These are phyloP conservation scores for Xylariomycetidae sp. DNA, from an alignment of 2,329 filamentous ascomycete genomes.

Conservation along the genomic window DNA sequence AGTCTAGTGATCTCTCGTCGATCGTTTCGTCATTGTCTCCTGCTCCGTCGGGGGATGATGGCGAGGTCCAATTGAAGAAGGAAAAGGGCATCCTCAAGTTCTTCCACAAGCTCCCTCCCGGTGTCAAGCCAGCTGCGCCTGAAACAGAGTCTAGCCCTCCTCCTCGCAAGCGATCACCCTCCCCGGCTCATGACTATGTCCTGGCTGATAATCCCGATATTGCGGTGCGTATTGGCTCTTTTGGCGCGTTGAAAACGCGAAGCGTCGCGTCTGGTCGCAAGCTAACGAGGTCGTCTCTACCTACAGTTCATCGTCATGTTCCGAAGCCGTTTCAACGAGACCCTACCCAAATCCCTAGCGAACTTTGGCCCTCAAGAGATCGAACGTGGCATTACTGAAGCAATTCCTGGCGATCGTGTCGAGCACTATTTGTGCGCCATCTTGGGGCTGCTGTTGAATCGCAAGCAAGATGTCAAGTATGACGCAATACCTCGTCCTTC, in stretches of 20 bases:
- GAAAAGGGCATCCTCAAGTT: slow-evolving; percentile 63
- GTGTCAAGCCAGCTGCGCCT: slow-evolving; percentile 33
- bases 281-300: slow-evolving; percentile 27
- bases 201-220: slow-evolving; percentile 89
- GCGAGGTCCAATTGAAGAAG: slow-evolving; percentile 44
- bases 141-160: slow-evolving; percentile 60
- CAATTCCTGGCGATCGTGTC: slow-evolving; percentile 74
- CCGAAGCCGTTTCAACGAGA: slow-evolving; percentile 84
- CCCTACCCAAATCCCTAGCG: slow-evolving; percentile 79
- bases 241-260: slow-evolving; percentile 47
- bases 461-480: slow-evolving; percentile 98
- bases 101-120: slow-evolving; percentile 55
- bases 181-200: slow-evolving; percentile 84
- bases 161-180: slow-evolving; percentile 74
- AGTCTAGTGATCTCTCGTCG: slow-evolving; percentile 60
- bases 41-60: slow-evolving; percentile 47
- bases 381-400: slow-evolving; percentile 77
- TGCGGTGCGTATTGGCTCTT: slow-evolving; percentile 63
- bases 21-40: slow-evolving; percentile 49
- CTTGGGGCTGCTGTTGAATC: slow-evolving; percentile 82
- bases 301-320: slow-evolving; percentile 96
- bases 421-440: slow-evolving; percentile 88
- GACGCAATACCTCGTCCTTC: slow-evolving; percentile 30
- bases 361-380: slow-evolving; percentile 95
- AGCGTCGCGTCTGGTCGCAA: slow-evolving; percentile 40